phyloP scores from a whole-genome alignment of 78 protist genomes.

The Emiliania huxleyi region DNA sequence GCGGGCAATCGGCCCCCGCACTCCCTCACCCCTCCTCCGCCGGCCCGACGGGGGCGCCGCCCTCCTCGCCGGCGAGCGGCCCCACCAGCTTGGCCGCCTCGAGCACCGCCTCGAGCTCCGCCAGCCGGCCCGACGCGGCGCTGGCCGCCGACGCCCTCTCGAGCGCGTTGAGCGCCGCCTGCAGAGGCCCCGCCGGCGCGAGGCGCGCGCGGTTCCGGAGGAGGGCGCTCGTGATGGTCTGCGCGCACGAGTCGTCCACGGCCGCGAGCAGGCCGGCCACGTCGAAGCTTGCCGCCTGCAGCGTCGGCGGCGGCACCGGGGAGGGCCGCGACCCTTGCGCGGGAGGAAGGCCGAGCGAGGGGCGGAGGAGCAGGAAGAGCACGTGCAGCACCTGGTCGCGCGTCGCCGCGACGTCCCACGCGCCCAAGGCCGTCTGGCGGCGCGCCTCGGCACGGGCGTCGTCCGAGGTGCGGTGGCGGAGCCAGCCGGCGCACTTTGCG shows the following conservation, averaged over 20 bases:
- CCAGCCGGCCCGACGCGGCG: neutral
- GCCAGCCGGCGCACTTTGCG: neutral
- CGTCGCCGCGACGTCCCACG: neutral
- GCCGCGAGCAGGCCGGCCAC: neutral
- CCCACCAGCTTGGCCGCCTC: neutral
- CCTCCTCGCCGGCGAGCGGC: neutral
- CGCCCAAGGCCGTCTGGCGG: neutral
- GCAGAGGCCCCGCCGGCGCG: neutral
- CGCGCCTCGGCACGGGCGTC: neutral
- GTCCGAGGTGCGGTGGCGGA: neutral
- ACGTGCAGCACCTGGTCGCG: neutral
- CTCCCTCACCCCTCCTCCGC: neutral
- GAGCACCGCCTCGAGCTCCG: neutral
- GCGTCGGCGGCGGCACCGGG: neutral
- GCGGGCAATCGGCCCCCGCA: neutral
- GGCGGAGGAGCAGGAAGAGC: neutral
- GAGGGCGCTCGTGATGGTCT: neutral
- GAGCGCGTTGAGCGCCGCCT: neutral
- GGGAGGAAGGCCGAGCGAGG: neutral
- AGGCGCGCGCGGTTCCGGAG: neutral
- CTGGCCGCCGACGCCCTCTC: neutral
- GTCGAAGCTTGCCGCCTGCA: neutral
- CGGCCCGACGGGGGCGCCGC: neutral
- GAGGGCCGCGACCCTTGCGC: neutral
- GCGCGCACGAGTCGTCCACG: neutral